Evolutionary conservation across 441 rosid genomes (phyloP).

Genomic region (Gossypium schwendimanii): DNA sequence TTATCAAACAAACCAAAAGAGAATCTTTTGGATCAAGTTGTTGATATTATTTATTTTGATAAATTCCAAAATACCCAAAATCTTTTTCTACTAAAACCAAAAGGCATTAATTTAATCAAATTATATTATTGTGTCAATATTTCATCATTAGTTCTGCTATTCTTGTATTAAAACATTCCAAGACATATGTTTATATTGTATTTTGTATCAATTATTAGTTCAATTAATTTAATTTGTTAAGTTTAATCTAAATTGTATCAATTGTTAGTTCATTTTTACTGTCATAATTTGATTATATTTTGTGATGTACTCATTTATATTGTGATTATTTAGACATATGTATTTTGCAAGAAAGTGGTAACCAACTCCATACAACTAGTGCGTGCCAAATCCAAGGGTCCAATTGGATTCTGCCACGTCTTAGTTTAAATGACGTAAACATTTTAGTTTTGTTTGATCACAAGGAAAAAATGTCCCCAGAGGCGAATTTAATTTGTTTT

Average conservation of each 20-base stretch:
- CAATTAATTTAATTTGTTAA: too few species aligned
- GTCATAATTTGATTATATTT: too few species aligned
- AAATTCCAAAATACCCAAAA: neutral
- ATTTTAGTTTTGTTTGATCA: neutral
- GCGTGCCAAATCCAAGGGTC: neutral
- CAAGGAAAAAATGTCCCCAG: neutral
- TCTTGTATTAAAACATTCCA: neutral
- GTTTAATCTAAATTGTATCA: too few species aligned
- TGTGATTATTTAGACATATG: too few species aligned
- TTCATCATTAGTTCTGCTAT: neutral
- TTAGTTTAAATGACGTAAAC: neutral
- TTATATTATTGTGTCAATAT: neutral
- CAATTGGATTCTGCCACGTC: neutral
- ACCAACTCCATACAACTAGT: neutral
- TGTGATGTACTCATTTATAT: too few species aligned
- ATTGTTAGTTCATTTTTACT: too few species aligned
- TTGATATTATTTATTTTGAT: neutral
- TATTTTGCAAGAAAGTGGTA: neutral
- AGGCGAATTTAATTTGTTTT: neutral
- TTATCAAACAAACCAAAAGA: neutral
- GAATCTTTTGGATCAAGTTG: neutral
- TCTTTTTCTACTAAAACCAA: neutral
- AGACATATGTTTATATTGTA: too few species aligned
- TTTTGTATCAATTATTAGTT: too few species aligned
- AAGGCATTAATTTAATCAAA: neutral